These are phyloP conservation scores for Rubroboletus pulcherrimus DNA, from an alignment of 768 basidiomycete genomes.

Conservation along the genomic window DNA sequence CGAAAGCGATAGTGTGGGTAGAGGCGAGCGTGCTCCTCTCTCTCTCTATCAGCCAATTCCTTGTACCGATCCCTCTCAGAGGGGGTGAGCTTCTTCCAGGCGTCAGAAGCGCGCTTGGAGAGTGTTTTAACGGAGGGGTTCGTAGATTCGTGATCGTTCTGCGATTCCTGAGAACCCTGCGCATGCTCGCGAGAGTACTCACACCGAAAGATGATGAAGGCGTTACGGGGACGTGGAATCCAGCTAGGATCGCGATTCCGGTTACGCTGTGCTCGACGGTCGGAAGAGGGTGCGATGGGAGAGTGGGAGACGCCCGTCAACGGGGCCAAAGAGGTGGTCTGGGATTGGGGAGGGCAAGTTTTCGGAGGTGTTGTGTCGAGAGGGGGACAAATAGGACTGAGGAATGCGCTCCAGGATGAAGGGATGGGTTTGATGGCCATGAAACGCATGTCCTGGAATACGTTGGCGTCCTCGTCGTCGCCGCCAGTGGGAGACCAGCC, in stretches of 20 bases:
- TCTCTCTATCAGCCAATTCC: constrained; percentile 51
- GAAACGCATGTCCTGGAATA: constrained; percentile 18
- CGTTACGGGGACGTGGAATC: constrained; percentile 65
- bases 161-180: constrained; percentile 34
- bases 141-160: constrained; percentile 23
- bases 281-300: constrained; percentile 34
- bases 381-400: constrained; percentile 15
- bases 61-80: constrained; percentile 50
- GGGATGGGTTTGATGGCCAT: constrained; percentile 2
- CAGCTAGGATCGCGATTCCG: constrained; percentile 49
- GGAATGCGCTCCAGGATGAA: not conserved
- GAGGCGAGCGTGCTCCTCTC: constrained; percentile 49
- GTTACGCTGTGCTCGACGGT: constrained; percentile 37
- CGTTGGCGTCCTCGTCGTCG: constrained; percentile 28
- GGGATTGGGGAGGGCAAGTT: not conserved
- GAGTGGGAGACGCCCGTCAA: not conserved
- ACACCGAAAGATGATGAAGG: constrained; percentile 73
- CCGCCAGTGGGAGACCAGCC: constrained; percentile 29
- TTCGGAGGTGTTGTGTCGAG: constrained; percentile 2
- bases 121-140: constrained; percentile 47
- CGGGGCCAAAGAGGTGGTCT: not conserved
- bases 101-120: constrained; percentile 73
- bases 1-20: constrained; percentile 65
- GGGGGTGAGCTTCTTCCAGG: constrained; percentile 59
- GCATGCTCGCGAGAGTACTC: constrained; percentile 51